A percentile compares a stretch with the other conserved stretches of the same genome.
These are phyloP conservation scores for Colletotrichum echinochloae DNA, from an alignment of 2,329 filamentous ascomycete species.

Conservation along the genomic window DNA sequence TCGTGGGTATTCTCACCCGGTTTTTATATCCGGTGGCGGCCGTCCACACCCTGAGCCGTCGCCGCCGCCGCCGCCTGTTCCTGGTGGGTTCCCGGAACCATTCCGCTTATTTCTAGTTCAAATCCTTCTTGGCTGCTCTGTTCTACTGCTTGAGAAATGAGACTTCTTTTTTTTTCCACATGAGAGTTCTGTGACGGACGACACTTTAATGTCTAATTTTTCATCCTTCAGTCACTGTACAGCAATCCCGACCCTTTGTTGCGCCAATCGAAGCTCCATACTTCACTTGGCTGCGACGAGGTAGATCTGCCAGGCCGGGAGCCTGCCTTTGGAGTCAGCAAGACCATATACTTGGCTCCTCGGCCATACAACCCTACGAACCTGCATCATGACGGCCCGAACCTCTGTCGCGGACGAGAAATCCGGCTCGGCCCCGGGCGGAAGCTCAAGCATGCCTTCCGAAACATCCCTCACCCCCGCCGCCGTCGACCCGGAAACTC, in stretches of 20 bases:
- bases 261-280: neutral
- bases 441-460: slow-evolving; percentile 13
- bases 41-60: neutral
- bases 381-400: slow-evolving; percentile 14
- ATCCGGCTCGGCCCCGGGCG: slow-evolving; percentile 4
- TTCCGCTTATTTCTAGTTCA: neutral
- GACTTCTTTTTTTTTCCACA: neutral
- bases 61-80: too few relatives aligned
- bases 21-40: slow-evolving; percentile 17
- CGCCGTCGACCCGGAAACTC: slow-evolving; percentile 16
- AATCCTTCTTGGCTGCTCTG: neutral
- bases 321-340: neutral
- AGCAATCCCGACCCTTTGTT: neutral
- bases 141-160: neutral
- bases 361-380: slow-evolving; percentile 1
- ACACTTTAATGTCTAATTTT: slow-evolving; percentile 24
- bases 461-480: slow-evolving; percentile 24
- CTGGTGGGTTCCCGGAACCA: neutral
- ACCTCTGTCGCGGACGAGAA: slow-evolving; percentile 12
- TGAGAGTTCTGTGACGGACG: neutral
- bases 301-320: slow-evolving; percentile 19
- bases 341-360: neutral
- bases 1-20: neutral
- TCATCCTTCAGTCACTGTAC: too few relatives aligned
- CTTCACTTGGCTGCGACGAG: slow-evolving; percentile 9